Evolutionary conservation across 2,329 filamentous ascomycete genomes (phyloP).

Genomic region (Ceratocystis ficicola): DNA sequence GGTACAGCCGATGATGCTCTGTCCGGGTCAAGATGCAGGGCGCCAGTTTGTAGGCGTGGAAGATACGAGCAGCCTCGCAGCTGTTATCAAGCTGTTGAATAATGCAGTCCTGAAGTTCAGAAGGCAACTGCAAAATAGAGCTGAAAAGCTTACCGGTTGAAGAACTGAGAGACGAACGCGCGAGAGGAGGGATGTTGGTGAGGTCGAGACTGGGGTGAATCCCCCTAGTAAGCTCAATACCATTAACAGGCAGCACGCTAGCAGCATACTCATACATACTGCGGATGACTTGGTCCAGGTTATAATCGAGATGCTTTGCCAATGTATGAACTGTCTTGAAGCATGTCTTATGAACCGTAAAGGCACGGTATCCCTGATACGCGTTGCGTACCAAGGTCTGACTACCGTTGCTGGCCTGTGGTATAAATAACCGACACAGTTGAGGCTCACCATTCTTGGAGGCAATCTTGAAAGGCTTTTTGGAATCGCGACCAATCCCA

Average conservation of each 20-base stretch:
- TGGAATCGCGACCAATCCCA: background rate
- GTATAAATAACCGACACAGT: background rate
- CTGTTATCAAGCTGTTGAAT: background rate
- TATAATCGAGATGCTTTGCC: background rate
- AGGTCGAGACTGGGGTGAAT: background rate
- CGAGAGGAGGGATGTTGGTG: background rate
- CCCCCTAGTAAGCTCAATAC: background rate
- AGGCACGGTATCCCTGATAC: background rate
- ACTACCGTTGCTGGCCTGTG: background rate
- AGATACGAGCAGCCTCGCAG: conserved; percentile 5
- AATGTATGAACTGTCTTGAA: background rate
- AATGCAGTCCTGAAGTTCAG: background rate
- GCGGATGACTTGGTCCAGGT: background rate
- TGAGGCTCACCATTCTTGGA: background rate
- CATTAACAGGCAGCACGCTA: background rate
- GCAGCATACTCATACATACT: conserved; percentile 3
- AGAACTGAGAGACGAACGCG: background rate
- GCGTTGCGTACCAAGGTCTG: background rate
- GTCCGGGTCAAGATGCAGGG: background rate
- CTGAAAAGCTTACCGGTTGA: background rate
- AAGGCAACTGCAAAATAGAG: background rate
- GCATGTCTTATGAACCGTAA: conserved; percentile 11
- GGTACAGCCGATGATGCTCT: background rate
- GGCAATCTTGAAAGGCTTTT: background rate
- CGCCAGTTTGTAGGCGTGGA: background rate